Evolutionary conservation across 352 stramenopile species (phyloP), one percentile per base, ranked within the genome.

Genomic region (Pythium dissimile): DNA sequence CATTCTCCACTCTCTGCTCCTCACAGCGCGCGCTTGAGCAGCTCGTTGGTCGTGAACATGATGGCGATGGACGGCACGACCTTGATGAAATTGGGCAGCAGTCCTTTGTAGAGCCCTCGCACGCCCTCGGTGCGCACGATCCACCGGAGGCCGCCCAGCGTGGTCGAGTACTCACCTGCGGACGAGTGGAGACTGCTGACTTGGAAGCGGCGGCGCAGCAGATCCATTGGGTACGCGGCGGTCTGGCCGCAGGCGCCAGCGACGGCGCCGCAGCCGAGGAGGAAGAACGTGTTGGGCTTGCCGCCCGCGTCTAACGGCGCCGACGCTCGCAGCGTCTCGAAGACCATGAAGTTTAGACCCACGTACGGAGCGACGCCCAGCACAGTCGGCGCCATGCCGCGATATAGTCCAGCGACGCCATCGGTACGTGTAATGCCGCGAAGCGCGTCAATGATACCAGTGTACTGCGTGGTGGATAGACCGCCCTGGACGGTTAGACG

Each of bases 31-130:
- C 78, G 76, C 57, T 89, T 76, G 43, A 92, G 77, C 55, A 86
- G 46, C 59, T 92, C 77, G 56, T 89, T 92, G 32, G 77, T 83
- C 37, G 81, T 88, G 60, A 91, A 89, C 75, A 88, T 88, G 65
- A 91, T 88, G 38, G 84, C 84, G 28, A 89, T 83, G 26, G 79
- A 89, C 50, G 80, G 84, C 55, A 89, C 75, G 44, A 93, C 75
- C 58, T 89, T 89, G 37, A 90, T 73, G 53, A 88, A 81, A 54
- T 91, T 93, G 13, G 79, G 77, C 42, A 68, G 54, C 10, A 88
- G 58, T 0, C 78, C 83, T 52, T 87, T 86, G 68, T 88, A 91
- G 39, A 93, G 71, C 0, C 72, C 84, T 13, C 58, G 57, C 16
- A 89, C 56, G 21, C 79, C 80, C 26, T 91, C 79, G 20, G 75